Evolutionary conservation across 306 rosid species (phyloP).

Genomic region (Potentilla sterilis): DNA sequence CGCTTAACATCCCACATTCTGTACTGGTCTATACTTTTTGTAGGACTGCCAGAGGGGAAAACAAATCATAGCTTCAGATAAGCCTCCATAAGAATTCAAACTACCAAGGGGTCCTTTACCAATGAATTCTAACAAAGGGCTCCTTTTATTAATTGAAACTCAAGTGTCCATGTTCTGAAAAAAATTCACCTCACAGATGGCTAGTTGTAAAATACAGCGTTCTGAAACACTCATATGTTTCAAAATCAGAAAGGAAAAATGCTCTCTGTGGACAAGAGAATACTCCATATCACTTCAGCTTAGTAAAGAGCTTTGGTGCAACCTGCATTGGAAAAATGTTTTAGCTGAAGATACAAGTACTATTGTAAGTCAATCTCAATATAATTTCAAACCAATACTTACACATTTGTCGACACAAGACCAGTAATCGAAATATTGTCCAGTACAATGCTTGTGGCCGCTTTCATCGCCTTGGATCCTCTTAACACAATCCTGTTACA

Average conservation of each 20-base stretch:
- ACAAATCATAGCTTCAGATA: too few species aligned
- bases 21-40: too few species aligned
- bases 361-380: background rate
- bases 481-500: slow-evolving; percentile 74
- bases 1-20: too few species aligned
- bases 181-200: slow-evolving; percentile 22
- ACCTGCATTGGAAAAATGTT: slow-evolving; percentile 56
- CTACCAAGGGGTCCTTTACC: background rate
- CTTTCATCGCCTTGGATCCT: slow-evolving; percentile 76
- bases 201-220: slow-evolving; percentile 22
- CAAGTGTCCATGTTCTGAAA: slow-evolving; percentile 33
- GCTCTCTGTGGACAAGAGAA: background rate
- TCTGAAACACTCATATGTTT: slow-evolving; percentile 23
- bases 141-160: slow-evolving; percentile 43
- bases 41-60: too few species aligned
- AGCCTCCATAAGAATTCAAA: background rate
- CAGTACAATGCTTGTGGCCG: slow-evolving; percentile 95
- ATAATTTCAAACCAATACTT: slow-evolving; percentile 34
- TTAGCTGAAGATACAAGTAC: slow-evolving; percentile 7
- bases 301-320: slow-evolving; percentile 63
- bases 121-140: background rate
- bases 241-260: slow-evolving; percentile 24
- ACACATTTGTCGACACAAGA: slow-evolving; percentile 95
- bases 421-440: slow-evolving; percentile 97
- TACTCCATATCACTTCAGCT: slow-evolving; percentile 54